Base-by-base conservation (phyloP, 176 grass and related monocot species). In the Saccharum spontaneum region DNA sequence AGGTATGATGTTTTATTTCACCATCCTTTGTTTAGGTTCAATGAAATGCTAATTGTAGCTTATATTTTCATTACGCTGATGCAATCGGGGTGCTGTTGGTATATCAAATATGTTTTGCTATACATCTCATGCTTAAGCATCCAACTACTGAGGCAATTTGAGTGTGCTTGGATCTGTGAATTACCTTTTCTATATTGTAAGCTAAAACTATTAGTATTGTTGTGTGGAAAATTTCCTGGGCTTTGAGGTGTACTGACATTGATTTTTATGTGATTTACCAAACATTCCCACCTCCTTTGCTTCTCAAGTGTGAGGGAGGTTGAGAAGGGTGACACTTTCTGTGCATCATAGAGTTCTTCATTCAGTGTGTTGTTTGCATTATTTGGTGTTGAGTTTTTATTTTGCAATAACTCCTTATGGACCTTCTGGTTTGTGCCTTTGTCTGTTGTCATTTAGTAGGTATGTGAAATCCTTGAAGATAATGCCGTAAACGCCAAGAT, bases 401-500 rank as follows among this genome's bases (percentile, higher is more conserved):
- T 44, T 72, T 38, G 57, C 26, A 63, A 18, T 41, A 79, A 67
- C 61, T 48, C 62, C 41, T 64, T 64, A 17, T 65, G 30, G 10
- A 88, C 20, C 24, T 69, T 63, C 18, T 36, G 43, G 31, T 83
- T 36, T 86, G 60, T 66, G 34, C 6, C 48, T 71, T 72, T 78
- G 1, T 80, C 43, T 87, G 52, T 83, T 78, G 26, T 66, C n/a
- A 37, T 87, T 74, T 67, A 73, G 59, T 74, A 98, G 96, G 89
- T 95, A 20, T 98, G 96, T 87, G 96, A 98, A 83, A 90, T 98
- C 49, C 94, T 97, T 75, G 85, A 97, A 94, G 91, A 97, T 82
- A 94, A 91, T 90, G 89, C 85, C 17, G 20, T 61, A 67, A 86
- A 66, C 65, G 39, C 54, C 4, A 86, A 88, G 74, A 81, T 62